phyloP scores from a whole-genome alignment of 176 grass and related monocot species.

The Otatea glauca region DNA sequence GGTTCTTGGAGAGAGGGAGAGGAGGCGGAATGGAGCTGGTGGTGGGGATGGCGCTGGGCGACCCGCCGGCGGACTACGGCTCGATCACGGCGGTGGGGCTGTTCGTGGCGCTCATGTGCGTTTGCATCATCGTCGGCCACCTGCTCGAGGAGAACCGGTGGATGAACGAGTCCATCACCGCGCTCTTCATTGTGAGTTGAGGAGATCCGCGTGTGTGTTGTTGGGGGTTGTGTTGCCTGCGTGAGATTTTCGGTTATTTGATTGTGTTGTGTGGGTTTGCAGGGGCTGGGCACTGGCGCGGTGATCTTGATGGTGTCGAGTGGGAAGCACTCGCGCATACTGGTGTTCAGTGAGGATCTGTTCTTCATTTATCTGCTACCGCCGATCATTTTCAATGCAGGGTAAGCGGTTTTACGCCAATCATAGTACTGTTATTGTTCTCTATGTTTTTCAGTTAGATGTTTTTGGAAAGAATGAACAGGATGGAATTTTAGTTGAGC shows the following conservation, averaged over 20 bases:
- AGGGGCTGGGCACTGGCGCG: slow-evolving; percentile 70
- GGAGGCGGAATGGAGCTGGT: not conserved
- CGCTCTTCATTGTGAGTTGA: slow-evolving; percentile 68
- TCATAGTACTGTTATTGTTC: not conserved
- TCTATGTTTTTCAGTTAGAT: not conserved
- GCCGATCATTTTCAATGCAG: slow-evolving; percentile 85
- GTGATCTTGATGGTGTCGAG: slow-evolving; percentile 66
- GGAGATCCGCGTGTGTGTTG: not conserved
- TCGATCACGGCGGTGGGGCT: slow-evolving; percentile 68
- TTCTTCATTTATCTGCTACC: slow-evolving; percentile 91
- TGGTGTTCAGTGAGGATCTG: slow-evolving; percentile 79
- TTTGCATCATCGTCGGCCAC: slow-evolving; percentile 79
- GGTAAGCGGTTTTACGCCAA: slow-evolving; percentile 44
- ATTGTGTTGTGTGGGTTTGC: not conserved
- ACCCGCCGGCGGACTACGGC: slow-evolving; percentile 61
- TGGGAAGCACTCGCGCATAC: slow-evolving; percentile 61
- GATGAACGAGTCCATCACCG: slow-evolving; percentile 89
- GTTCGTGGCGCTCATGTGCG: slow-evolving; percentile 73
- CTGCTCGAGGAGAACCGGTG: slow-evolving; percentile 81
- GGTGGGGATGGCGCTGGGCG: slow-evolving; percentile 36
- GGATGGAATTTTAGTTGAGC: not conserved
- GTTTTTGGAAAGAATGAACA: not conserved
- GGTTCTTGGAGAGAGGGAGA: not conserved
- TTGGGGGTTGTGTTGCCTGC: not conserved
- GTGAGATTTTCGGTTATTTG: not conserved